Conservation (phyloP, 768 basidiomycete species). For the Rhodotorula paludigena region DNA sequence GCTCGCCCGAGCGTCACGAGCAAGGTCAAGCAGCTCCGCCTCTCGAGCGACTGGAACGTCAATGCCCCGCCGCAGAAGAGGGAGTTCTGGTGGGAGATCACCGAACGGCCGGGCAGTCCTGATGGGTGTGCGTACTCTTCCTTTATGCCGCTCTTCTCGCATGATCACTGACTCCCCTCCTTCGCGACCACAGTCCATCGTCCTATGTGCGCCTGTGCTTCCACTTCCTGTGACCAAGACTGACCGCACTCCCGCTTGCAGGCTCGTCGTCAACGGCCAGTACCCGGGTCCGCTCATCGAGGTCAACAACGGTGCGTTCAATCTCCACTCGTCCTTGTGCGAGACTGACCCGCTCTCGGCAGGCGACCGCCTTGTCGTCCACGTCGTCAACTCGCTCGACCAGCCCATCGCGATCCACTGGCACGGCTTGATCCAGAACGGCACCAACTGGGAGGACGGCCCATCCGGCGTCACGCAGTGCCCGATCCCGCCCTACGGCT, state of each 20-base stretch:
- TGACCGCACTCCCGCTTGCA: not conserved
- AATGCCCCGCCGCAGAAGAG: constrained; percentile 30
- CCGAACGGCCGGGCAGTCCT: constrained; percentile 1
- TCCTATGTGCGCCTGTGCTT: not conserved
- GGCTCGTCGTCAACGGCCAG: constrained; percentile 27
- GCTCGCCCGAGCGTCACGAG: constrained; percentile 55
- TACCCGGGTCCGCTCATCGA: constrained; percentile 39
- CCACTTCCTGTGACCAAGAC: not conserved
- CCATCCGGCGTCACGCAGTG: constrained; percentile 36
- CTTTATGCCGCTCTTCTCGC: too few species aligned
- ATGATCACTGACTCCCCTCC: not conserved
- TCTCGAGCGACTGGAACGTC: constrained; percentile 58
- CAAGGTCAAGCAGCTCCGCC: constrained; percentile 72
- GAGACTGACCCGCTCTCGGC: too few species aligned
- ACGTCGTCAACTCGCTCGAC: constrained; percentile 40
- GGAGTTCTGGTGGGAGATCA: constrained; percentile 1
- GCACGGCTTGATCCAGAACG: constrained; percentile 41
- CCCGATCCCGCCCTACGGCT: constrained; percentile 34
- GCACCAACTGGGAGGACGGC: constrained; percentile 23
- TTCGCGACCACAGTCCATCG: not conserved
- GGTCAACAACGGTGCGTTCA: constrained; percentile 41
- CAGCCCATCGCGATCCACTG: constrained; percentile 33
- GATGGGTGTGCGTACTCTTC: constrained; percentile 26
- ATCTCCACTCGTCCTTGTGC: too few species aligned
- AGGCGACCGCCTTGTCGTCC: constrained; percentile 39